phyloP scores from a whole-genome alignment of 2,329 filamentous ascomycete species.

The Chaetomiaceae sp. region DNA sequence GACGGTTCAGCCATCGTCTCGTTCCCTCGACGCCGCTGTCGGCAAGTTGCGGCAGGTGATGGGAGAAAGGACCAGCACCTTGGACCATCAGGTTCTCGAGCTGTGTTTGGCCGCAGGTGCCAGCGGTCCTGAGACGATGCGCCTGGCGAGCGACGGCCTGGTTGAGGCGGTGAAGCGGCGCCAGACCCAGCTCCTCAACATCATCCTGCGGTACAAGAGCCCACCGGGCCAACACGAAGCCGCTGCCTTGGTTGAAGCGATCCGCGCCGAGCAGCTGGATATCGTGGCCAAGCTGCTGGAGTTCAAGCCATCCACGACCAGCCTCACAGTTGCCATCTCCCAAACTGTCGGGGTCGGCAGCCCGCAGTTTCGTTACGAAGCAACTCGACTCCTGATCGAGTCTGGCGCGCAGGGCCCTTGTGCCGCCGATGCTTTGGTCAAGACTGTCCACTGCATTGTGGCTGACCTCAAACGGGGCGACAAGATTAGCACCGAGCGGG shows the following conservation, averaged over 20 bases:
- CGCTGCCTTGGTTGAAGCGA: constrained; percentile 21
- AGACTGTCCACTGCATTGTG: constrained; percentile 17
- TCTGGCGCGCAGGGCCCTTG: constrained; percentile 21
- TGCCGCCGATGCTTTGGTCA: constrained; percentile 21
- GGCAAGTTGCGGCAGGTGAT: constrained; percentile 18
- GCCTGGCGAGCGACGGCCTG: constrained; percentile 21
- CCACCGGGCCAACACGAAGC: constrained; percentile 20
- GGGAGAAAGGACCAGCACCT: constrained; percentile 6
- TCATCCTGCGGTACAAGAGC: constrained; percentile 18
- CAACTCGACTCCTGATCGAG: constrained; percentile 16
- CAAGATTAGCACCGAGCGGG: constrained; percentile 13
- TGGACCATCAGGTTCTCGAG: constrained; percentile 19
- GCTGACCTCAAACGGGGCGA: constrained; percentile 7
- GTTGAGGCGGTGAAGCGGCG: constrained; percentile 19
- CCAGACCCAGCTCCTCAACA: constrained; percentile 17
- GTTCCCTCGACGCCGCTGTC: constrained; percentile 22
- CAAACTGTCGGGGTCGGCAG: constrained; percentile 18
- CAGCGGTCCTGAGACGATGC: constrained; percentile 20
- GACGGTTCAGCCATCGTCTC: constrained; percentile 18
- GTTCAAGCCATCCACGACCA: constrained; percentile 17
- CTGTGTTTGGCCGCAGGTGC: constrained; percentile 23
- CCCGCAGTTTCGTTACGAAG: constrained; percentile 15
- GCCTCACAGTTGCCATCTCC: constrained; percentile 19
- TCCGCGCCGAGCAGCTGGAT: constrained; percentile 20
- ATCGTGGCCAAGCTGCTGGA: constrained; percentile 21